A percentile compares a stretch with the other conserved stretches of the same genome.
phyloP scores from a whole-genome alignment of 2,329 filamentous ascomycete species.

The Calcarisporium arbuscula region DNA sequence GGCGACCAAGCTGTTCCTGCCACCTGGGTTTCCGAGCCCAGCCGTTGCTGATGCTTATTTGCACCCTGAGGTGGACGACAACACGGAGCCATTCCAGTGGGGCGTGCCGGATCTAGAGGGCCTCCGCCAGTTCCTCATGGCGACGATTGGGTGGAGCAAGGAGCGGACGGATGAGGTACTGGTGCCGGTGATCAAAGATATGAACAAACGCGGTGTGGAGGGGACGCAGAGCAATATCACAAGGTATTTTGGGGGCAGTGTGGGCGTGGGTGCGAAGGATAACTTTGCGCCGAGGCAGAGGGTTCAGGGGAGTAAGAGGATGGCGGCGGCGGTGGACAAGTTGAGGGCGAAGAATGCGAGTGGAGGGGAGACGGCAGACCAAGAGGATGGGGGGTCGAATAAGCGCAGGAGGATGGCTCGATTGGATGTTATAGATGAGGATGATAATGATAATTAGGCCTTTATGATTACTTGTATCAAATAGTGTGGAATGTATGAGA shows the following conservation, averaged over 20 bases:
- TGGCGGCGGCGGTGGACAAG: conserved; percentile 67
- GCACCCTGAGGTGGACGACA: conserved; percentile 75
- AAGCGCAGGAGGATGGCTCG: conserved; percentile 18
- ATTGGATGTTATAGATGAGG: conserved; percentile 10
- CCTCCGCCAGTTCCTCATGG: conserved; percentile 77
- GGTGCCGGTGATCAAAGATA: conserved; percentile 89
- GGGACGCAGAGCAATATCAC: conserved; percentile 97
- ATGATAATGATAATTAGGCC: conserved; percentile 9
- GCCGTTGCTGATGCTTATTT: conserved; percentile 81
- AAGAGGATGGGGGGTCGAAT: background rate
- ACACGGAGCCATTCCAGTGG: conserved; percentile 81
- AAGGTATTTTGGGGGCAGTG: conserved; percentile 73
- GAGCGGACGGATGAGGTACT: conserved; percentile 93
- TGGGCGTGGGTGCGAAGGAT: conserved; percentile 60
- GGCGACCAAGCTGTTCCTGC: conserved; percentile 78
- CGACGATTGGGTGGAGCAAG: conserved; percentile 85
- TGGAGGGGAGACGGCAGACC: conserved; percentile 6
- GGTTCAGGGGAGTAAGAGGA: conserved; percentile 60
- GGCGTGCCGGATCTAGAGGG: conserved; percentile 89
- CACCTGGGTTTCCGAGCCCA: conserved; percentile 68
- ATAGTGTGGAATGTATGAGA: no score
- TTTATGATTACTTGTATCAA: background rate
- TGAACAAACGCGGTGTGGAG: conserved; percentile 82
- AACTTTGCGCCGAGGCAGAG: conserved; percentile 65
- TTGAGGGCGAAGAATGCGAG: conserved; percentile 40